These are phyloP conservation scores for Phytophthora crassamura DNA, from an alignment of 352 stramenopile genomes.

Conservation along the genomic window DNA sequence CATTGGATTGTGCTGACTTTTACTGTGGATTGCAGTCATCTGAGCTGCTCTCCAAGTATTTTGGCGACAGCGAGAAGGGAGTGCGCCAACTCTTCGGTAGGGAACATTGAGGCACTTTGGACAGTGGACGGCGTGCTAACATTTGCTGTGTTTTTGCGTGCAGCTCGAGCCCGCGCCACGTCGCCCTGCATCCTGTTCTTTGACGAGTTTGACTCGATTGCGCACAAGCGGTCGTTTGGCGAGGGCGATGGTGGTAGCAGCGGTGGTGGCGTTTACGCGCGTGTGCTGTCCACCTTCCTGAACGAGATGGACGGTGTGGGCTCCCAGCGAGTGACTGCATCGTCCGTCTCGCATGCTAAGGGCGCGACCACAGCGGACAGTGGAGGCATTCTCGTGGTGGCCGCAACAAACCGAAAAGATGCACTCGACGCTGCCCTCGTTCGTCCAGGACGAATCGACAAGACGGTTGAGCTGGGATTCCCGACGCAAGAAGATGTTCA, in stretches of 20 bases:
- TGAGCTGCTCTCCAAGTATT: conserved; percentile 88
- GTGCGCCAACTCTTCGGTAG: conserved; percentile 85
- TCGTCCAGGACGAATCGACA: conserved; percentile 83
- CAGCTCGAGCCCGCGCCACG: conserved; percentile 70
- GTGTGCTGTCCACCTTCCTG: conserved; percentile 84
- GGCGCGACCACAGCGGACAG: conserved; percentile 12
- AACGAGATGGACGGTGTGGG: conserved; percentile 90
- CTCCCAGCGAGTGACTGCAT: conserved; percentile 27
- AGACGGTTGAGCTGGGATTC: conserved; percentile 64
- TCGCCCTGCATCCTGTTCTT: conserved; percentile 87
- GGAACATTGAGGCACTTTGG: background rate
- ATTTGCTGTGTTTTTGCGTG: conserved; percentile 1
- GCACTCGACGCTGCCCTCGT: conserved; percentile 77
- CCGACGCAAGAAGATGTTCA: conserved; percentile 58
- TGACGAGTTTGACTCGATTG: conserved; percentile 87
- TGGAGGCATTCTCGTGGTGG: conserved; percentile 70
- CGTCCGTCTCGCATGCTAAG: conserved; percentile 22
- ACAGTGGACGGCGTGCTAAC: conserved; percentile 3
- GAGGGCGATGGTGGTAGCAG: conserved; percentile 44
- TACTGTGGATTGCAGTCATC: conserved; percentile 57
- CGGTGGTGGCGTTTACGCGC: conserved; percentile 72
- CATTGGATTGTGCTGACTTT: background rate
- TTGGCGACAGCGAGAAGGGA: conserved; percentile 85
- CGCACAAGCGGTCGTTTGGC: conserved; percentile 75
- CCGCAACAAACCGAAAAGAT: conserved; percentile 76